These are phyloP conservation scores for Pelargonium nanum DNA, from an alignment of 345 rosid genomes.

Conservation along the genomic window DNA sequence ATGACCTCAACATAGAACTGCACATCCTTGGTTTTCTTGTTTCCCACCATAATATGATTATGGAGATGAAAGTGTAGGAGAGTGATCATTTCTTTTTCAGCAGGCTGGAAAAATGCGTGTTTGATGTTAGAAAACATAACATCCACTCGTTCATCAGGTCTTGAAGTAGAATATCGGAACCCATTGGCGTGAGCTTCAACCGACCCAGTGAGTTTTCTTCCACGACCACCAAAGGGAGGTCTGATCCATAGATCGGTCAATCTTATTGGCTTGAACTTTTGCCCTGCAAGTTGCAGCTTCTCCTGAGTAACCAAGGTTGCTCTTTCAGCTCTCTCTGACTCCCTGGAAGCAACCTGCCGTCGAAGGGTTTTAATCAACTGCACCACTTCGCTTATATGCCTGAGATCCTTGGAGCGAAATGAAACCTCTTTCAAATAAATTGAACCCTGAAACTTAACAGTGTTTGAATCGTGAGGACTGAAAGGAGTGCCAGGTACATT, in stretches of 20 bases:
- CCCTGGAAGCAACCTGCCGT: slow-evolving; percentile 64
- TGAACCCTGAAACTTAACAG: slow-evolving; percentile 58
- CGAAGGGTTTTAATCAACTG: slow-evolving; percentile 73
- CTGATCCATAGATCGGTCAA: slow-evolving; percentile 80
- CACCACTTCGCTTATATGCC: slow-evolving; percentile 82
- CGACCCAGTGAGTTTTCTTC: slow-evolving; percentile 76
- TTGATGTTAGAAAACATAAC: slow-evolving; percentile 75
- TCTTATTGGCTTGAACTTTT: slow-evolving; percentile 76
- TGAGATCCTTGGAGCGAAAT: slow-evolving; percentile 81
- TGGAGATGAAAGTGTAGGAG: slow-evolving; percentile 78
- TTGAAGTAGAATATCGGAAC: slow-evolving; percentile 65
- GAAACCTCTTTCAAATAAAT: slow-evolving; percentile 81
- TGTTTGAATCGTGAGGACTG: slow-evolving; percentile 58
- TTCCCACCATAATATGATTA: slow-evolving; percentile 95
- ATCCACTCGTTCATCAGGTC: slow-evolving; percentile 76
- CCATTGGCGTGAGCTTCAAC: slow-evolving; percentile 86
- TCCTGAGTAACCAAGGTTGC: slow-evolving; percentile 90
- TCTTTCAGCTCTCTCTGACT: slow-evolving; percentile 86
- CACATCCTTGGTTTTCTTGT: slow-evolving; percentile 84
- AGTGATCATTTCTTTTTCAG: slow-evolving; percentile 89
- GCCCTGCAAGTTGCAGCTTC: slow-evolving; percentile 70
- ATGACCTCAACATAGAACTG: slow-evolving; percentile 91
- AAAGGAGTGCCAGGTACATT: slow-evolving; percentile 84
- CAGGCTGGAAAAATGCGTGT: slow-evolving; percentile 91
- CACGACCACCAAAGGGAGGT: slow-evolving; percentile 78